Percentiles rank a stretch among this genome's conserved stretches.
phyloP scores from a whole-genome alignment of 257 asterid species.

The Solanum corneliomulleri region DNA sequence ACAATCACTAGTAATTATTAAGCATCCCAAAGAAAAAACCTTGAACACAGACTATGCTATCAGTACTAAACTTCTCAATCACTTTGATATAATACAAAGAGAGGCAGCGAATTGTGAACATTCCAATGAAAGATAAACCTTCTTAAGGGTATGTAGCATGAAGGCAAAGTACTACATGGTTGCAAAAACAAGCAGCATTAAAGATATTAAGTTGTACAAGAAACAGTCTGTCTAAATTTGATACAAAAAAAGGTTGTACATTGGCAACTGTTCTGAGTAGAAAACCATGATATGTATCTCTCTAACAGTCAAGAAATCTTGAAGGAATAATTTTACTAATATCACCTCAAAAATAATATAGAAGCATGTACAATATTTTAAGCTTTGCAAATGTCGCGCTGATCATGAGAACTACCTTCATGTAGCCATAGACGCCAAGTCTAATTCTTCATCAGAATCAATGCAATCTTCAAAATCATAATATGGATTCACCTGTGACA shows the following conservation, averaged over 20 bases:
- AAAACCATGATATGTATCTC: neutral
- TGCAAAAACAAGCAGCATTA: neutral
- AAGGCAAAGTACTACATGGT: neutral
- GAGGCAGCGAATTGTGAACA: neutral
- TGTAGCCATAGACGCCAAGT: constrained; percentile 63
- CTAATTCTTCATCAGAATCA: constrained; percentile 92
- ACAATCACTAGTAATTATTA: neutral
- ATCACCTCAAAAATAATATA: neutral
- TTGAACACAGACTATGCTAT: neutral
- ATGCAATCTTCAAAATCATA: constrained; percentile 73
- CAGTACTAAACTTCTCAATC: neutral
- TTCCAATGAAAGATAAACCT: neutral
- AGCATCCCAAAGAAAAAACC: neutral
- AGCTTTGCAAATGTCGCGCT: neutral
- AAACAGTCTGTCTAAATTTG: neutral
- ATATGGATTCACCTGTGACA: constrained; percentile 66
- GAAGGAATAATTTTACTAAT: neutral
- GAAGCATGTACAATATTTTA: neutral
- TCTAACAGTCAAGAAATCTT: neutral
- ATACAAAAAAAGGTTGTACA: neutral
- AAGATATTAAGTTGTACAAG: neutral
- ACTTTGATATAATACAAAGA: neutral
- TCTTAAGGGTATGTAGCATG: neutral
- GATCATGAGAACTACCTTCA: constrained; percentile 7
- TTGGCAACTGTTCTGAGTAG: neutral